Conservation (phyloP, 2,329 filamentous ascomycete species). For the Akanthomyces uredinophilus region DNA sequence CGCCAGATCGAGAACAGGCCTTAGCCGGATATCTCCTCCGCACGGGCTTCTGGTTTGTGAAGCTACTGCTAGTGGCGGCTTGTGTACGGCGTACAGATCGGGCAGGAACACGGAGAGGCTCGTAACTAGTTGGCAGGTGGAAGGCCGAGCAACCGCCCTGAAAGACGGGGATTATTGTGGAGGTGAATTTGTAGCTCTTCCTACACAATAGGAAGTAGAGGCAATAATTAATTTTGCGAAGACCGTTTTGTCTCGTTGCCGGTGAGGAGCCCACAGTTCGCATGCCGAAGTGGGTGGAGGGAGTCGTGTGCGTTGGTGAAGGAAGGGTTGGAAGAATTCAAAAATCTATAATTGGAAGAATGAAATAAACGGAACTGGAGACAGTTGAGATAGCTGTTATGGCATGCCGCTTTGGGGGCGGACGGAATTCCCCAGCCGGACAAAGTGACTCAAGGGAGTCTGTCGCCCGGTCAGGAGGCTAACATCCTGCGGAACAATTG, state of each 20-base stretch:
- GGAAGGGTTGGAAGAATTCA: neutral
- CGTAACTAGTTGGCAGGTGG: neutral
- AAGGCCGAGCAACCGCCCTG: neutral
- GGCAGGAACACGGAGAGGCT: neutral
- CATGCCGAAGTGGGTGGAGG: neutral
- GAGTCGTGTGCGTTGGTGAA: neutral
- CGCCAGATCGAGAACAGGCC: neutral
- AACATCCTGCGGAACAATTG: neutral
- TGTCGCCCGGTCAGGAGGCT: neutral
- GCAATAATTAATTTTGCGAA: neutral
- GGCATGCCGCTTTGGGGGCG: neutral
- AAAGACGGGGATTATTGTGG: too few species aligned
- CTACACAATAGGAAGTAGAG: neutral
- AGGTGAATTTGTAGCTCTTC: neutral
- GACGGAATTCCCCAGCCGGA: neutral
- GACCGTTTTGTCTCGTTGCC: neutral
- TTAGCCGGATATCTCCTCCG: neutral
- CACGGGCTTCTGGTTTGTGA: neutral
- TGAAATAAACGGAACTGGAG: neutral
- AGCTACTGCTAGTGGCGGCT: neutral
- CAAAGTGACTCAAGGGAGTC: neutral
- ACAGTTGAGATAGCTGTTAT: neutral
- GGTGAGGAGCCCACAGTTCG: conserved; percentile 3
- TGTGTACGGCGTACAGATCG: neutral
- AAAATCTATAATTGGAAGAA: conserved; percentile 5